These are phyloP conservation scores for Microcos paniculata DNA, from an alignment of 345 rosid genomes.

Conservation along the genomic window DNA sequence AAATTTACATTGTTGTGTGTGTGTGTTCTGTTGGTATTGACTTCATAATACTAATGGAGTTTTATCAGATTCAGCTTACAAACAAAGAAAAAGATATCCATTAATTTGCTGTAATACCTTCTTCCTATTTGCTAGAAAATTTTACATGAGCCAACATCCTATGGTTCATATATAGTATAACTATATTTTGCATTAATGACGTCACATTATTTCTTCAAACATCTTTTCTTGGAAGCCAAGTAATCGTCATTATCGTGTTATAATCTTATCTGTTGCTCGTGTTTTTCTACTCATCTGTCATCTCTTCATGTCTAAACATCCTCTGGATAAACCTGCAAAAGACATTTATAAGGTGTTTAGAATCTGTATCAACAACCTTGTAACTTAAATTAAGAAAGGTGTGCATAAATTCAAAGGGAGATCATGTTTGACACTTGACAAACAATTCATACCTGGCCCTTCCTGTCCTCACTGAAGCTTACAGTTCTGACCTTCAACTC, in stretches of 20 bases:
- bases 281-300: neutral
- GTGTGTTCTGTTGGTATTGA: no score
- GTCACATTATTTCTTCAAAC: neutral
- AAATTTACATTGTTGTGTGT: no score
- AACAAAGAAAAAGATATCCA: no score
- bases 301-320: neutral
- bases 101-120: no score
- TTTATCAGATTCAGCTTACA: no score
- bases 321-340: conserved; percentile 29
- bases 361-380: no score
- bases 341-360: neutral
- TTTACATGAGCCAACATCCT: neutral
- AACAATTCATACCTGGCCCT: conserved; percentile 24
- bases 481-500: conserved; percentile 60
- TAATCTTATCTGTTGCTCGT: neutral
- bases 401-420: neutral
- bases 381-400: no score
- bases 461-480: conserved; percentile 52
- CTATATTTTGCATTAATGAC: neutral
- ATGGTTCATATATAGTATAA: no score
- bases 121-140: neutral
- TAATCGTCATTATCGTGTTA: neutral
- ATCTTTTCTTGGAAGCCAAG: neutral
- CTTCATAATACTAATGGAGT: no score
- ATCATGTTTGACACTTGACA: neutral